Evolutionary conservation across 1,284 basidiomycete species (phyloP).

Genomic region (Microbotryum intermedium): DNA sequence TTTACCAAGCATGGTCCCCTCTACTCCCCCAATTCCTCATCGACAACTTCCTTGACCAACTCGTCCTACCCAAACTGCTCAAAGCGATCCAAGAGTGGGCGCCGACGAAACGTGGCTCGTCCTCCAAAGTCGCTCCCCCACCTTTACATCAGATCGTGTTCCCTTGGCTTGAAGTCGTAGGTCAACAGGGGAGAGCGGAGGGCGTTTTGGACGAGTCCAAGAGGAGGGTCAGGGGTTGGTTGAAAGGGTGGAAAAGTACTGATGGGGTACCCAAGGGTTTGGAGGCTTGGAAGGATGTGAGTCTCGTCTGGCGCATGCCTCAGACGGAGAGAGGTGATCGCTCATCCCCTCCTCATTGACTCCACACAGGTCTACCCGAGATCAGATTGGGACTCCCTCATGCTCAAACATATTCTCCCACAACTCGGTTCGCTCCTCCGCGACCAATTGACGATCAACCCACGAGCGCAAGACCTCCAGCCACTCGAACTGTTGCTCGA

Average conservation of each 20-base stretch:
- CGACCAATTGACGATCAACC: constrained; percentile 77
- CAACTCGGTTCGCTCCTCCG: constrained; percentile 73
- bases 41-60: constrained; percentile 92
- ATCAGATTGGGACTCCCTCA: constrained; percentile 85
- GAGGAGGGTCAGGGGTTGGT: constrained; percentile 66
- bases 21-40: constrained; percentile 82
- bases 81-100: constrained; percentile 79
- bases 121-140: constrained; percentile 23
- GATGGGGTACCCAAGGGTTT: constrained; percentile 70
- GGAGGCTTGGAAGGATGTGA: constrained; percentile 67
- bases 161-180: constrained; percentile 88
- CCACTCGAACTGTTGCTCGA: constrained; percentile 66
- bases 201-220: constrained; percentile 74
- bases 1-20: constrained; percentile 80
- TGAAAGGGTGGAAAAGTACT: constrained; percentile 67
- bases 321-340: not conserved
- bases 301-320: constrained; percentile 39
- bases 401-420: constrained; percentile 83
- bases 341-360: not conserved
- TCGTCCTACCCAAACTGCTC: constrained; percentile 83
- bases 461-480: constrained; percentile 66
- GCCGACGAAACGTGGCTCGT: constrained; percentile 47
- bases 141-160: constrained; percentile 76
- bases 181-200: constrained; percentile 56
- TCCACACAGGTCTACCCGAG: constrained; percentile 39